A percentile compares a stretch with the other conserved stretches of the same genome.
These are phyloP conservation scores for Rhynchosporium graminicola DNA, from an alignment of 2,329 filamentous ascomycete genomes.

Conservation along the genomic window DNA sequence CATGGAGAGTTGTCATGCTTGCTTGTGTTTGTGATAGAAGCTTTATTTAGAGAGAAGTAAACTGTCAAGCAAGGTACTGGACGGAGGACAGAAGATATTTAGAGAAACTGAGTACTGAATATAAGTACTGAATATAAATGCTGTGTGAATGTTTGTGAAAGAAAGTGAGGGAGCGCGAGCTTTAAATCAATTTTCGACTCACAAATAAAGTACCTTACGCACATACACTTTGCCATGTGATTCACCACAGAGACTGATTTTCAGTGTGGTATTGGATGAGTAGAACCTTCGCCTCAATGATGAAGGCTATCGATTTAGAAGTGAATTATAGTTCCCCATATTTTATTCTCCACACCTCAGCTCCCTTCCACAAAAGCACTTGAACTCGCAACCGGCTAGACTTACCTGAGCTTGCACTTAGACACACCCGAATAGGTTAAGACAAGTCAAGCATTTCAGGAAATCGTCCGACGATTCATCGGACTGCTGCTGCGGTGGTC, in stretches of 20 bases:
- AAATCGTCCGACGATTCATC: conserved; percentile 10
- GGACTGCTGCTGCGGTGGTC: conserved; percentile 12
- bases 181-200: background rate
- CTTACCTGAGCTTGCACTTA: background rate
- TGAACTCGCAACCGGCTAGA: background rate
- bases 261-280: conserved; percentile 1
- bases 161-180: conserved; percentile 1
- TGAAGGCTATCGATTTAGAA: background rate
- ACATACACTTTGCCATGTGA: background rate
- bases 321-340: background rate
- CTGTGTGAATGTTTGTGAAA: background rate
- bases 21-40: conserved; percentile 1
- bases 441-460: background rate
- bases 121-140: background rate
- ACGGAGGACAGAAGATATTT: background rate
- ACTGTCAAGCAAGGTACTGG: background rate
- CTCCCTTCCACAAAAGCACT: background rate
- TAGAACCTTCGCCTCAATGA: conserved; percentile 5
- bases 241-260: background rate
- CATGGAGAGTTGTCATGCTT: conserved; percentile 9
- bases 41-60: background rate
- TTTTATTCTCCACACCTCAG: background rate
- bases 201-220: conserved; percentile 5
- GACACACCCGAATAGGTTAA: conserved; percentile 4
- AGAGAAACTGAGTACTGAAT: background rate